Evolutionary conservation across 768 basidiomycete genomes (phyloP).

Genomic region (Chalciporus chontae): DNA sequence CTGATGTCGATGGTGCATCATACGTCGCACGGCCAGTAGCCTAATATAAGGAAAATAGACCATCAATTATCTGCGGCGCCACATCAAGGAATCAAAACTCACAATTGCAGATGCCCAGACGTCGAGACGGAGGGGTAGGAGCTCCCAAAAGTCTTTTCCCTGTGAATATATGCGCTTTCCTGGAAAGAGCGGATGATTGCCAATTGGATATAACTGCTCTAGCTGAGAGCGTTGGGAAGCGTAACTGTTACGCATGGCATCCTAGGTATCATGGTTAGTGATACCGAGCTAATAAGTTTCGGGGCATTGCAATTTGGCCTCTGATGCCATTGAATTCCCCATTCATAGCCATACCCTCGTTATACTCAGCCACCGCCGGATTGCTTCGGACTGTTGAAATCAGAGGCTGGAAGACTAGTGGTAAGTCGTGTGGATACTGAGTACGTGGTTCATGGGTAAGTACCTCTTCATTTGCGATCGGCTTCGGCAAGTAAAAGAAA

Average conservation of each 20-base stretch:
- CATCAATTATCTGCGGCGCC: not conserved
- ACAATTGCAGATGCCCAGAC: slow-evolving; percentile 2
- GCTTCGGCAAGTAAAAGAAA: not conserved
- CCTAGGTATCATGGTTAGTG: not conserved
- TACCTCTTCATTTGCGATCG: not conserved
- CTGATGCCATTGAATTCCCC: not conserved
- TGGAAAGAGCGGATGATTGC: slow-evolving; percentile 1
- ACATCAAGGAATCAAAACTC: not conserved
- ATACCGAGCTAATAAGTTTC: not conserved
- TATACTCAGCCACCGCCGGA: not conserved
- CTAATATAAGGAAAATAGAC: not conserved
- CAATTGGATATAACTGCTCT: not conserved
- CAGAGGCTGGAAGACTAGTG: not conserved
- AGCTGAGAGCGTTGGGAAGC: not conserved
- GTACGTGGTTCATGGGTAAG: not conserved
- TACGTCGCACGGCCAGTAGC: not conserved
- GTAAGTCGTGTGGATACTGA: not conserved
- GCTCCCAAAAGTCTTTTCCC: not conserved
- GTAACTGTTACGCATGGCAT: not conserved
- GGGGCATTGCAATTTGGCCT: not conserved
- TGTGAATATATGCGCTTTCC: slow-evolving; percentile 3
- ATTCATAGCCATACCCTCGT: not conserved
- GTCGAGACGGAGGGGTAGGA: not conserved
- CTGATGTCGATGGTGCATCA: not conserved
- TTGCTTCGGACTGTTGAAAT: not conserved